Evolutionary conservation across 2,329 filamentous ascomycete genomes (phyloP).

Genomic region (Shiraia sp.): DNA sequence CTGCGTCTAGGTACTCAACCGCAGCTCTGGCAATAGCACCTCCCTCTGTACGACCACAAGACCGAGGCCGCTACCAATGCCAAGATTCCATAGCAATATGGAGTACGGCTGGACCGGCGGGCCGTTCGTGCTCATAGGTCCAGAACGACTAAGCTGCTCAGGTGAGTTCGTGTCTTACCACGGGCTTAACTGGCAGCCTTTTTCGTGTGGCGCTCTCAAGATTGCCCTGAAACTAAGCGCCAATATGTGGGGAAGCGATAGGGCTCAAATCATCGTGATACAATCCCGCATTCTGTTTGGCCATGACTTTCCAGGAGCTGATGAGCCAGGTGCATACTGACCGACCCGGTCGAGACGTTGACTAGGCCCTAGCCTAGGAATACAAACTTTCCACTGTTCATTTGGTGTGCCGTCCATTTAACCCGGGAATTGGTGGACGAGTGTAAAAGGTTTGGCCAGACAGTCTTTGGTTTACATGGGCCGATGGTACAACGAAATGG

Average conservation of each 20-base stretch:
- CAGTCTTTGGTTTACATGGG: conserved; percentile 3
- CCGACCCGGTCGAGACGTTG: conserved; percentile 10
- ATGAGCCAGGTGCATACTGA: conserved; percentile 20
- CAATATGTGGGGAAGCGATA: conserved; percentile 20
- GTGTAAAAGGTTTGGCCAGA: background rate
- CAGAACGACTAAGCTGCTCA: conserved; percentile 23
- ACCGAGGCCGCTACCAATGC: conserved; percentile 29
- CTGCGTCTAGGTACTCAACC: conserved; percentile 8
- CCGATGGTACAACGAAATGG: conserved; percentile 4
- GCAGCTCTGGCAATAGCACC: conserved; percentile 16
- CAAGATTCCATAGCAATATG: conserved; percentile 39
- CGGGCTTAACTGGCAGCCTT: conserved; percentile 4
- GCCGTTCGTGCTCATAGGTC: conserved; percentile 33
- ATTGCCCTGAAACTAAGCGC: conserved; percentile 14
- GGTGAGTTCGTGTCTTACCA: conserved; percentile 36
- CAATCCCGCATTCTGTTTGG: conserved; percentile 7
- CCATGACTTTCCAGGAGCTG: conserved; percentile 9
- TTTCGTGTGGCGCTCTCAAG: conserved; percentile 6
- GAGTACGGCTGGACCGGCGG: conserved; percentile 40
- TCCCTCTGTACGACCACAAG: conserved; percentile 17
- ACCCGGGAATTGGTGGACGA: conserved; percentile 11
- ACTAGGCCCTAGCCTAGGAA: conserved; percentile 14
- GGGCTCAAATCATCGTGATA: conserved; percentile 13
- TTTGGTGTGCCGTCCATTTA: conserved; percentile 11
- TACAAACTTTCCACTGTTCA: conserved; percentile 9